Evolutionary conservation across 1,139 yeast species (phyloP).

Genomic region (Tardiomyces depauwii): DNA sequence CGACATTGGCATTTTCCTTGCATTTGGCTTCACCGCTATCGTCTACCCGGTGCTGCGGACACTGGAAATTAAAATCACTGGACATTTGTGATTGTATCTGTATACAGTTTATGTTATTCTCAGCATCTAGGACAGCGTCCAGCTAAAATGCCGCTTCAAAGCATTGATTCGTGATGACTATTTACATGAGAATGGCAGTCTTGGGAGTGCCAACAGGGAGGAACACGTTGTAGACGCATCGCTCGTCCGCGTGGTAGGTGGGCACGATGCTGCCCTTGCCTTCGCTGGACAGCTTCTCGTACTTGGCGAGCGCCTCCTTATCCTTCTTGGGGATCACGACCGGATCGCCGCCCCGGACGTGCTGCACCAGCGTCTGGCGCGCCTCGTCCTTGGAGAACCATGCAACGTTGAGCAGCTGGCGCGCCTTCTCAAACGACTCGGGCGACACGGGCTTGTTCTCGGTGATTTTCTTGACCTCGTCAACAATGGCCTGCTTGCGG

Average conservation of each 20-base stretch:
- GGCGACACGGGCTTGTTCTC: slow-evolving; percentile 11
- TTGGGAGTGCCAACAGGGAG: neutral
- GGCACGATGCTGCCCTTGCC: slow-evolving; percentile 26
- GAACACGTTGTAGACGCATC: neutral
- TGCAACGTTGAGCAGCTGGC: slow-evolving; percentile 12
- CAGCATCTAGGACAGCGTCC: no score
- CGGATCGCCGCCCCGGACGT: slow-evolving; percentile 21
- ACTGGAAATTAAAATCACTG: slow-evolving; percentile 29
- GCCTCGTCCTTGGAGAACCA: slow-evolving; percentile 19
- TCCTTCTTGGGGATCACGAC: slow-evolving; percentile 9
- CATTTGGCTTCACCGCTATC: slow-evolving; percentile 50
- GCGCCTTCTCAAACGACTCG: slow-evolving; percentile 14
- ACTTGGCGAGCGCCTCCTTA: slow-evolving; percentile 11
- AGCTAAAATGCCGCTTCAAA: no score
- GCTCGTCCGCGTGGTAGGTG: neutral
- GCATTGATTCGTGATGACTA: neutral
- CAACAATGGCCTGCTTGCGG: neutral
- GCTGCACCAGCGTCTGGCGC: slow-evolving; percentile 21
- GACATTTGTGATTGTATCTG: neutral
- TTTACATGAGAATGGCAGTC: neutral
- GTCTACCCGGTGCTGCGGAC: slow-evolving; percentile 55
- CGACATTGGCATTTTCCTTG: slow-evolving; percentile 81
- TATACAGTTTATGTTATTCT: no score
- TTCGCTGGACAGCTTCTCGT: slow-evolving; percentile 25
- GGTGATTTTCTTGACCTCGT: slow-evolving; percentile 6